Conservation (phyloP, 1,284 basidiomycete species). For the Termitomyces sp. region DNA sequence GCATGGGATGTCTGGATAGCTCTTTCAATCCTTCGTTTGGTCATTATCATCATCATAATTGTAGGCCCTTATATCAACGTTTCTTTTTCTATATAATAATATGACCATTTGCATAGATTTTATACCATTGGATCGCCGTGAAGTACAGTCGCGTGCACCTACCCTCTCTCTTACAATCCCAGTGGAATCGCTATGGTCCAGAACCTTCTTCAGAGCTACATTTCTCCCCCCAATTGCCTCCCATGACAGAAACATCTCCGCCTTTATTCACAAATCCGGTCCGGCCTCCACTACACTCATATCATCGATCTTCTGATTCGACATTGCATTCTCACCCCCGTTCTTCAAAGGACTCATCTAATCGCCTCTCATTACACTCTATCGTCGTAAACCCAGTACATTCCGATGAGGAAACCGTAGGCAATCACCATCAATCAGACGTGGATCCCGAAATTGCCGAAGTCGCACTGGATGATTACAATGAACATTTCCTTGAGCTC, state of each 20-base stretch:
- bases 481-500: conserved; percentile 44
- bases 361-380: conserved; percentile 6
- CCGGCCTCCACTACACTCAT: conserved; percentile 12
- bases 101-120: conserved; percentile 17
- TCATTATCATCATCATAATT: conserved; percentile 42
- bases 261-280: conserved; percentile 7
- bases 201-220: conserved; percentile 18
- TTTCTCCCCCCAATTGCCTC: conserved; percentile 19
- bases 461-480: conserved; percentile 36
- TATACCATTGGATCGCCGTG: conserved; percentile 24
- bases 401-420: conserved; percentile 12
- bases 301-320: conserved; percentile 25
- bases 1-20: conserved; percentile 50
- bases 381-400: conserved; percentile 4
- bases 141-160: conserved; percentile 28
- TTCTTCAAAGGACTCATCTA: conserved; percentile 18
- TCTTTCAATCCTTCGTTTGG: conserved; percentile 44
- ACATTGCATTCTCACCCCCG: conserved; percentile 21
- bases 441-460: conserved; percentile 17
- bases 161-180: conserved; percentile 23
- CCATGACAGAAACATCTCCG: conserved; percentile 19
- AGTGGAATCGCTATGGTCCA: conserved; percentile 1
- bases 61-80: conserved; percentile 34
- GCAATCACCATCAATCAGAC: conserved; percentile 1
- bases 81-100: not conserved